Base-by-base conservation (phyloP, 1,284 basidiomycete genomes). In the Gomphus bonarii region DNA sequence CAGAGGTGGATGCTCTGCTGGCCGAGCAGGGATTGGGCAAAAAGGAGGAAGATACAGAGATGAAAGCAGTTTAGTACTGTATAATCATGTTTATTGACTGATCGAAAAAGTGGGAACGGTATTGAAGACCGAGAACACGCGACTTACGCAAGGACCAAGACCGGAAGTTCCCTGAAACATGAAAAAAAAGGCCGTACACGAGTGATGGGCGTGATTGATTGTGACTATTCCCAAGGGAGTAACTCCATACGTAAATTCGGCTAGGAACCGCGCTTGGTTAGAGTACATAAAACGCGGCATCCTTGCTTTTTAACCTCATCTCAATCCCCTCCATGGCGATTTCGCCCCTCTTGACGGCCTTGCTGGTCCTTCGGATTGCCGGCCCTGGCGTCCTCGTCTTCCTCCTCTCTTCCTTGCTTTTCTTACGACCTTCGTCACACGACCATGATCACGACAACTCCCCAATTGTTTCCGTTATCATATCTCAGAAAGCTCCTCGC, bases 1-100 rank as follows among this genome's bases (percentile, higher is more conserved):
- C 82, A 31, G 95, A 99, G 74, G 91, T 99, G 58, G 94, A 97
- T 67, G 85, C 81, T 36, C 70, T 98, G 60, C 76, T 99, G 61
- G 74, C 84, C 66, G 79, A 85, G 65, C 86, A 97, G 64, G 91
- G 90, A 20, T 73, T 98, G 46, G 90, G 83, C 61, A 94, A 93
- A 75, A 88, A 90, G 72, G 85, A 88, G 50, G 88, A 88, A 60
- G 87, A 89, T 64, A 67, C 78, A 18, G 84, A 85, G 68, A 87
- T 85, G 83, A 81, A 78, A 66, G 62, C 75, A 52, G 62, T 65
- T 59, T 71, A 69, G 70, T 65, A 52, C 22, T 22, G 49, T 35
- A 20, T 31, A n/a, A 53, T 53, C 7, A 3, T 25, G 9, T 50
- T 11, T 6, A 50, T 10, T 2, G 38, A 25, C n/a, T n/a, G n/a